Conservation (phyloP, 1,284 basidiomycete species). For the Earliella scabrosa region DNA sequence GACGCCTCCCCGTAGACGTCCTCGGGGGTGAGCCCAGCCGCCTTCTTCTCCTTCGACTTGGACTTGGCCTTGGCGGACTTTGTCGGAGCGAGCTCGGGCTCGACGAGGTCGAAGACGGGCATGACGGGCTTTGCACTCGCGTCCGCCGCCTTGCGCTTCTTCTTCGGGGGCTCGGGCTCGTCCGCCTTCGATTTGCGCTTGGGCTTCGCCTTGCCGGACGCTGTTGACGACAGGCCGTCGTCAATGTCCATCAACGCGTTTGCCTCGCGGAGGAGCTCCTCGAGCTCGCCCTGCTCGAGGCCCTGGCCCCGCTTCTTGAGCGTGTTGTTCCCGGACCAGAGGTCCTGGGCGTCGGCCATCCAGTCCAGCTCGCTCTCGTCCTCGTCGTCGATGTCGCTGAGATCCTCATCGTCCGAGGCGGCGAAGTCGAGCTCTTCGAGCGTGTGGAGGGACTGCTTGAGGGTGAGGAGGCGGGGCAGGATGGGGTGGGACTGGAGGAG, state of each 20-base stretch:
- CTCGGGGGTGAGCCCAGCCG: conserved; percentile 23
- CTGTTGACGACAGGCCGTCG: conserved; percentile 19
- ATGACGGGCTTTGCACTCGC: conserved; percentile 25
- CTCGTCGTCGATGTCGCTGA: conserved; percentile 36
- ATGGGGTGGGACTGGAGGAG: conserved; percentile 79
- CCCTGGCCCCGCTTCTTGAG: conserved; percentile 20
- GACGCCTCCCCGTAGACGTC: conserved; percentile 81
- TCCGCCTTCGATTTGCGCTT: conserved; percentile 31
- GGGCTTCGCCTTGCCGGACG: conserved; percentile 19
- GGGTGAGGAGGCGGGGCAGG: conserved; percentile 78
- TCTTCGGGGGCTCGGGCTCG: conserved; percentile 34
- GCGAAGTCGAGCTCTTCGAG: conserved; percentile 85
- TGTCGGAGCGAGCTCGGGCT: conserved; percentile 62
- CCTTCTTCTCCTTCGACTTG: conserved; percentile 4
- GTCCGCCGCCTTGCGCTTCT: conserved; percentile 34
- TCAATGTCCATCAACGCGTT: conserved; percentile 29
- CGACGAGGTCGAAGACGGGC: conserved; percentile 71
- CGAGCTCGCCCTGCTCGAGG: conserved; percentile 59
- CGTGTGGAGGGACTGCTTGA: conserved; percentile 84
- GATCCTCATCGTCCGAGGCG: conserved; percentile 50
- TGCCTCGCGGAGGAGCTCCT: conserved; percentile 58
- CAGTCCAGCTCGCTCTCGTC: conserved; percentile 12
- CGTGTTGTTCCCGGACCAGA: conserved; percentile 27
- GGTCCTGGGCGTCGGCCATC: conserved; percentile 24
- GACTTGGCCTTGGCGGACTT: conserved; percentile 10